A percentile compares a stretch with the other conserved stretches of the same genome.
Conservation (phyloP, 2,329 filamentous ascomycete genomes). For the Fusarium devonianum region DNA sequence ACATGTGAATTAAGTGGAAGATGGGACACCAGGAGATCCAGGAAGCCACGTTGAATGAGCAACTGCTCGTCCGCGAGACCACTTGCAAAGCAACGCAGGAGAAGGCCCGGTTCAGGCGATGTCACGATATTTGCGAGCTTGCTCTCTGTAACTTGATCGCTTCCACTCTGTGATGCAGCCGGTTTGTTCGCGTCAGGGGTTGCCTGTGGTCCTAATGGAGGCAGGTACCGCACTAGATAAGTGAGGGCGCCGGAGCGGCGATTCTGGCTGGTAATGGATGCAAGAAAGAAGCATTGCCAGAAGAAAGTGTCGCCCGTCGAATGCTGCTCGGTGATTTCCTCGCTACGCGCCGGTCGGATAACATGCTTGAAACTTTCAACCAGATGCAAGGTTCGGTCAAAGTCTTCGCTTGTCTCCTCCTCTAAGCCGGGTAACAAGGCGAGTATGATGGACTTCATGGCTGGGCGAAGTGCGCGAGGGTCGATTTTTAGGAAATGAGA, state of each 20-base stretch:
- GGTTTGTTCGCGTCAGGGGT: slow-evolving; percentile 14
- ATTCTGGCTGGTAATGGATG: slow-evolving; percentile 87
- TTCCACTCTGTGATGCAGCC: slow-evolving; percentile 15
- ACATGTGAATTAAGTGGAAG: slow-evolving; percentile 84
- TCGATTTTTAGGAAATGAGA: slow-evolving; percentile 78
- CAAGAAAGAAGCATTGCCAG: slow-evolving; percentile 97
- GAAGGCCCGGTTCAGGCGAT: slow-evolving; percentile 87
- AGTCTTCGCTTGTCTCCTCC: slow-evolving; percentile 97
- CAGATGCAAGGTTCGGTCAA: slow-evolving; percentile 83
- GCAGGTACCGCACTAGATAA: slow-evolving; percentile 81
- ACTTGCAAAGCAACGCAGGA: slow-evolving; percentile 90
- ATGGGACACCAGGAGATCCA: slow-evolving; percentile 91
- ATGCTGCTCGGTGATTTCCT: slow-evolving; percentile 59
- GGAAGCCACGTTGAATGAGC: slow-evolving; percentile 90
- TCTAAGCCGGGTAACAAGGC: slow-evolving; percentile 91
- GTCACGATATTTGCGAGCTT: slow-evolving; percentile 73
- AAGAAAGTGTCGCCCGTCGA: slow-evolving; percentile 83
- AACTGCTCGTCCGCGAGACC: slow-evolving; percentile 88
- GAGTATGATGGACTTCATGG: slow-evolving; percentile 88
- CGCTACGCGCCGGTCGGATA: slow-evolving; percentile 63
- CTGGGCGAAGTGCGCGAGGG: slow-evolving; percentile 76
- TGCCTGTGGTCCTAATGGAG: slow-evolving; percentile 49
- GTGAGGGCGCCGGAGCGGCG: slow-evolving; percentile 86
- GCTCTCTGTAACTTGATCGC: slow-evolving; percentile 48
- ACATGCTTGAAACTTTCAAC: slow-evolving; percentile 78